Evolutionary conservation across 176 grass and related monocot genomes (phyloP).

Genomic region (Lolium rigidum): DNA sequence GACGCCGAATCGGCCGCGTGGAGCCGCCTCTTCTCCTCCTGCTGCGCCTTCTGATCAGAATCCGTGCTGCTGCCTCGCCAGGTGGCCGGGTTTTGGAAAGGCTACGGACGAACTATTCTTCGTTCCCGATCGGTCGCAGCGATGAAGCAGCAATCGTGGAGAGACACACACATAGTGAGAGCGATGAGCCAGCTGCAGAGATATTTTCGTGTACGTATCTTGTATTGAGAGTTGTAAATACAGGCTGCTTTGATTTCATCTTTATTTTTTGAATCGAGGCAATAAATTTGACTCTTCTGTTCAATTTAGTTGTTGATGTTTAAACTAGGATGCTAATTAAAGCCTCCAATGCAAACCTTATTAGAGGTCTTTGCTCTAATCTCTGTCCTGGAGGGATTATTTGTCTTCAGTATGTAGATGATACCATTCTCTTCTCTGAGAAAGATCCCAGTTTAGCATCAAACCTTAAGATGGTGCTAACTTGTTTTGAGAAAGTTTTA

Average conservation of each 20-base stretch:
- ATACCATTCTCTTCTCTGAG: too few species aligned
- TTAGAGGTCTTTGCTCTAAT: too few species aligned
- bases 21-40: constrained; percentile 33
- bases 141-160: not conserved
- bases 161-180: not conserved
- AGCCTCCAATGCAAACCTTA: too few species aligned
- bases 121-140: not conserved
- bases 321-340: too few species aligned
- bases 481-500: too few species aligned
- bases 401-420: too few species aligned
- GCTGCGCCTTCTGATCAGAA: constrained; percentile 15
- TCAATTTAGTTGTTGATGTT: too few species aligned
- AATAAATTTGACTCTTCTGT: too few species aligned
- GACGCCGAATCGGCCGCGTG: constrained; percentile 12
- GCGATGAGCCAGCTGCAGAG: not conserved
- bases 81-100: not conserved
- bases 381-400: too few species aligned
- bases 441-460: too few species aligned
- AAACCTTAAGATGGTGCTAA: too few species aligned
- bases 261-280: not conserved
- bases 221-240: not conserved
- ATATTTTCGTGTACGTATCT: not conserved
- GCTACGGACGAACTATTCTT: not conserved
- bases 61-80: not conserved
- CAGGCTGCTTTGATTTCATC: not conserved